Evolutionary conservation across 371 early-diverging fungal genomes (phyloP), one percentile per base, ranked within the genome.

Genomic region (Blastocladiella emersonii): DNA sequence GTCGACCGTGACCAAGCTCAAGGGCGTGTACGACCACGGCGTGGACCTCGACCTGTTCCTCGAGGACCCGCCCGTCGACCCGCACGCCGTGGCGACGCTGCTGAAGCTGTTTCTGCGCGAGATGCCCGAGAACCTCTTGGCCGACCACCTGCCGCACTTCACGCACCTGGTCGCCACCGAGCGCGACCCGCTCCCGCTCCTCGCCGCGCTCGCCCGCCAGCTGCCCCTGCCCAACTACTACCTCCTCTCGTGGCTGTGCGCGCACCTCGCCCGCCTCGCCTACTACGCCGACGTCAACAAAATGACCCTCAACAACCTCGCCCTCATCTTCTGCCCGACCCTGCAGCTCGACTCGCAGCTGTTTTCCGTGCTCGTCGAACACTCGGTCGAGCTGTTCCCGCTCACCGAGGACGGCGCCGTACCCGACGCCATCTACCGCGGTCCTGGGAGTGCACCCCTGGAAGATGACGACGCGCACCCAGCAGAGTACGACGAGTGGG

Each of bases 21-120:
- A 76, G 35, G 67, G 71, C 21, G 68, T 76, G 30, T 82, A 81
- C 56, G 74, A 84, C 57, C 62, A 70, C 78, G 83, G 80, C 8
- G 65, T 68, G 41, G 81, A 81, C 63, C 67, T 80, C 41, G 77
- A 84, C 67, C 19, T 59, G 59, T 39, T 59, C n/a, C 30, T 59
- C 13, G 37, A 23, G 59, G 59, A 59, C 7, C 59, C 59, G 25
- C 76, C 10, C 68, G 68, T 23, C 45, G 90, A 90, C 64, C 83
- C 87, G 1, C 90, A 91, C 66, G 88, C 82, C 23, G 85, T 90
- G 21, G 82, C 88, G n/a, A 82, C 89, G 2, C 69, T 91, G 30
- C 74, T 91, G n/a, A 91, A 90, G 65, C 79, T 86, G 65, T 91
- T 83, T 66, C 67, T 91, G 32, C 76, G 92, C 49, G 90, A 90